Evolutionary conservation across 108 stramenopile genomes (phyloP).

Genomic region (Conticribra guillardii): DNA sequence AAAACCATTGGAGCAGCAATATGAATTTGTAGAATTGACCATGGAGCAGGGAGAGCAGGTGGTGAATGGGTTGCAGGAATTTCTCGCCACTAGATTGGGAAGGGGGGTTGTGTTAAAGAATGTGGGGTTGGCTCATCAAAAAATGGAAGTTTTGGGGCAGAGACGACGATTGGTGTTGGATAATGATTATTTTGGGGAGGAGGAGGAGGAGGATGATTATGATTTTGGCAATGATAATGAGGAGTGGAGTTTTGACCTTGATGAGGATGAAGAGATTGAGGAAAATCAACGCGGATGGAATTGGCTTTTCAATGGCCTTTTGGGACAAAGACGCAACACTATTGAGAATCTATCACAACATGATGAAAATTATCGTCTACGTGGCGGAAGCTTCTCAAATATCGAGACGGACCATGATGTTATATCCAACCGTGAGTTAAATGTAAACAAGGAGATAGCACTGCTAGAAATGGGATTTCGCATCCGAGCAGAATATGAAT

Average conservation of each 20-base stretch:
- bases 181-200: neutral
- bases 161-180: neutral
- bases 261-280: too few relatives aligned
- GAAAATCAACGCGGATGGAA: too few relatives aligned
- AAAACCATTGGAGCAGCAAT: neutral
- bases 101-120: slow-evolving; percentile 7
- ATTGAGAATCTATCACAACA: too few relatives aligned
- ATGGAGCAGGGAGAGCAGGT: slow-evolving; percentile 4
- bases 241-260: too few relatives aligned
- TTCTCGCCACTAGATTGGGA: neutral
- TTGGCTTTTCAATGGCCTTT: neutral
- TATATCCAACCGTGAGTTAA: neutral
- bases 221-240: neutral
- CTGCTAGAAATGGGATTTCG: neutral
- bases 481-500: slow-evolving; percentile 6
- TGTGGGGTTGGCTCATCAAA: slow-evolving; percentile 21
- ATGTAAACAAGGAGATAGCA: slow-evolving; percentile 2
- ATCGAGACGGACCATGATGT: too few relatives aligned
- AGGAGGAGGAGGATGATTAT: neutral
- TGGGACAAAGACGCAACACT: neutral
- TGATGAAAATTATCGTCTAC: neutral
- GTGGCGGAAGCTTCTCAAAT: neutral
- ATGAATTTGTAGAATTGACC: slow-evolving; percentile 23
- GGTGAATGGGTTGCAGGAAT: slow-evolving; percentile 3
- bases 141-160: neutral